Evolutionary conservation across 495 filamentous ascomycete genomes (phyloP).

Genomic region (Evernia prunastri): DNA sequence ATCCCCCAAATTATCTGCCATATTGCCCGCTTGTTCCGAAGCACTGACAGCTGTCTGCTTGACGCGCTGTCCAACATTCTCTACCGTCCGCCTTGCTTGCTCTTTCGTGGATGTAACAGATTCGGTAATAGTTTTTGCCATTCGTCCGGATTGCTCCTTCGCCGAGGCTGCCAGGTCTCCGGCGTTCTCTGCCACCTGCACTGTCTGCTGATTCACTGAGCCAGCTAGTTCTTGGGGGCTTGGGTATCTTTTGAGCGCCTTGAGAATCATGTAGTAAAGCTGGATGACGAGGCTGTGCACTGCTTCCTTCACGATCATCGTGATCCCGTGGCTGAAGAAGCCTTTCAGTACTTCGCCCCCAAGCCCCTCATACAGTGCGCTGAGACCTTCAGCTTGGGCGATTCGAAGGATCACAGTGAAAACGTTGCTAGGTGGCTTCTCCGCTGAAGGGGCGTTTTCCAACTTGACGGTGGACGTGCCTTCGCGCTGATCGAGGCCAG

Average conservation of each 20-base stretch:
- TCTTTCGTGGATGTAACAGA: neutral
- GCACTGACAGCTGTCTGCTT: neutral
- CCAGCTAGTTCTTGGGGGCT: constrained; percentile 36
- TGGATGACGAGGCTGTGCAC: constrained; percentile 70
- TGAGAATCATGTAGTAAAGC: constrained; percentile 49
- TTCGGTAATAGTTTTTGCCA: neutral
- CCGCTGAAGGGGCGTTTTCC: constrained; percentile 16
- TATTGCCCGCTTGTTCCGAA: neutral
- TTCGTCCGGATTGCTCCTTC: neutral
- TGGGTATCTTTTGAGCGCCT: constrained; percentile 36
- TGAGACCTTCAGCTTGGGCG: constrained; percentile 57
- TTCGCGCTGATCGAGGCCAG: constrained; percentile 17
- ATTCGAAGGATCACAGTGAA: constrained; percentile 58
- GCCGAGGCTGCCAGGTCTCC: neutral
- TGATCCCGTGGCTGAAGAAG: constrained; percentile 80
- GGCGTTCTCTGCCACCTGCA: constrained; percentile 3
- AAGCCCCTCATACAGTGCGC: constrained; percentile 71
- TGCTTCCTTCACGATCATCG: constrained; percentile 82
- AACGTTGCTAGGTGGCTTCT: constrained; percentile 42
- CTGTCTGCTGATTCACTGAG: constrained; percentile 37
- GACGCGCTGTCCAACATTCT: neutral
- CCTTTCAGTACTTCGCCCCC: constrained; percentile 72
- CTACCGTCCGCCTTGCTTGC: constrained; percentile 2
- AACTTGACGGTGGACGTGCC: constrained; percentile 15
- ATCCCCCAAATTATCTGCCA: neutral